These are phyloP conservation scores for Alternaria metachromatica DNA, from an alignment of 2,329 filamentous ascomycete species.

Conservation along the genomic window DNA sequence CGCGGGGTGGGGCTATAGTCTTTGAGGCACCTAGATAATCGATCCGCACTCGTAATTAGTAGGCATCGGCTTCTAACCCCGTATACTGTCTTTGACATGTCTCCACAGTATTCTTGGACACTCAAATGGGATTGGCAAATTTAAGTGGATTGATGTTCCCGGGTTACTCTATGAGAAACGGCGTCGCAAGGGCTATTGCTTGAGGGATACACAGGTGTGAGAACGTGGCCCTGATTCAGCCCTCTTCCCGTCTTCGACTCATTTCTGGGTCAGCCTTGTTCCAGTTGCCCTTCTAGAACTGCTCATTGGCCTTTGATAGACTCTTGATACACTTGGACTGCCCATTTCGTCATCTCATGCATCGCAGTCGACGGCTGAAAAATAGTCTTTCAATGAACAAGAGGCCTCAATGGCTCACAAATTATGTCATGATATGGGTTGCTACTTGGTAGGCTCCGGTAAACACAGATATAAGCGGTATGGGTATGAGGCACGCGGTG, in stretches of 20 bases:
- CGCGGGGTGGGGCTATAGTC: background rate
- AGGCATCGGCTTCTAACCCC: background rate
- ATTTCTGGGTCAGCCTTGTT: background rate
- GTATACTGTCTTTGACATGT: background rate
- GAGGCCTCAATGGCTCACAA: background rate
- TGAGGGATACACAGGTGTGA: background rate
- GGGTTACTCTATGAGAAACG: background rate
- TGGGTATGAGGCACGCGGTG: no score
- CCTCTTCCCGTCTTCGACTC: background rate
- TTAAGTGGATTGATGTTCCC: background rate
- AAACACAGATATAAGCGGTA: background rate
- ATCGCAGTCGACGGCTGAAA: background rate
- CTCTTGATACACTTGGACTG: background rate
- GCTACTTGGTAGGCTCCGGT: background rate
- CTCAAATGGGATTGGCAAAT: background rate
- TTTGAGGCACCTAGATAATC: background rate
- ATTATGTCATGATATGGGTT: background rate
- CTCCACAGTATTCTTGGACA: background rate
- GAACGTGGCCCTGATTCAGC: background rate
- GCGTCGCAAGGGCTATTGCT: background rate
- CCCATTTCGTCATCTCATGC: background rate
- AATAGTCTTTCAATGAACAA: background rate
- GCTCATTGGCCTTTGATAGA: background rate
- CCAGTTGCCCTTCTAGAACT: background rate
- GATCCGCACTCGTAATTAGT: background rate